Conservation (phyloP, 2,329 filamentous ascomycete species). For the Hypoxylon sp. region DNA sequence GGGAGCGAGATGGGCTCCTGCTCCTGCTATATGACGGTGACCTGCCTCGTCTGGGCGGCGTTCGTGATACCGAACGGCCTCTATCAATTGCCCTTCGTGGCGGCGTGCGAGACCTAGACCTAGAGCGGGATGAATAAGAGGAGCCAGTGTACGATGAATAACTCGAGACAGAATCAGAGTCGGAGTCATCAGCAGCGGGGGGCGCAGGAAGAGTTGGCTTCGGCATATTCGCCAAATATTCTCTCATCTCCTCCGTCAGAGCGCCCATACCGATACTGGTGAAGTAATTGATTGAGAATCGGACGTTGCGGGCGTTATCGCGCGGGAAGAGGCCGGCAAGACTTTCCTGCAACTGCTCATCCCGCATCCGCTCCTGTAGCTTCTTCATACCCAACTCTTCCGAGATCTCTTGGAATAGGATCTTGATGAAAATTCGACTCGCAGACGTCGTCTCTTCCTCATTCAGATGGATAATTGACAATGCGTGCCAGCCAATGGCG, state of each 20-base stretch:
- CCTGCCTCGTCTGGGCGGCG: slow-evolving; percentile 53
- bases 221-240: slow-evolving; percentile 88
- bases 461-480: slow-evolving; percentile 88
- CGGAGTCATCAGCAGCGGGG: slow-evolving; percentile 70
- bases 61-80: slow-evolving; percentile 56
- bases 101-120: slow-evolving; percentile 63
- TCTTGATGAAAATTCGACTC: slow-evolving; percentile 98
- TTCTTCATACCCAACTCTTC: slow-evolving; percentile 89
- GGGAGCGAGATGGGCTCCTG: slow-evolving; percentile 54
- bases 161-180: slow-evolving; percentile 81
- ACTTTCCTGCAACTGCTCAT: slow-evolving; percentile 82
- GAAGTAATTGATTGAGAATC: slow-evolving; percentile 99
- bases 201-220: slow-evolving; percentile 84
- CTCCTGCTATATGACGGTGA: slow-evolving; percentile 55
- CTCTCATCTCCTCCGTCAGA: slow-evolving; percentile 95
- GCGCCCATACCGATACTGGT: slow-evolving; percentile 97
- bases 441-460: slow-evolving; percentile 98
- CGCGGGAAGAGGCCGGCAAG: slow-evolving; percentile 90
- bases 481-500: slow-evolving; percentile 91
- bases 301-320: slow-evolving; percentile 89
- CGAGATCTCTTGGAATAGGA: slow-evolving; percentile 91
- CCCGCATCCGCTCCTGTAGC: slow-evolving; percentile 81
- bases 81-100: slow-evolving; percentile 56
- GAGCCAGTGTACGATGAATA: slow-evolving; percentile 81
- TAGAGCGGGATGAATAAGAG: slow-evolving; percentile 69